Evolutionary conservation across 1,139 yeast genomes (phyloP).

Genomic region (Hyphopichia fennica): DNA sequence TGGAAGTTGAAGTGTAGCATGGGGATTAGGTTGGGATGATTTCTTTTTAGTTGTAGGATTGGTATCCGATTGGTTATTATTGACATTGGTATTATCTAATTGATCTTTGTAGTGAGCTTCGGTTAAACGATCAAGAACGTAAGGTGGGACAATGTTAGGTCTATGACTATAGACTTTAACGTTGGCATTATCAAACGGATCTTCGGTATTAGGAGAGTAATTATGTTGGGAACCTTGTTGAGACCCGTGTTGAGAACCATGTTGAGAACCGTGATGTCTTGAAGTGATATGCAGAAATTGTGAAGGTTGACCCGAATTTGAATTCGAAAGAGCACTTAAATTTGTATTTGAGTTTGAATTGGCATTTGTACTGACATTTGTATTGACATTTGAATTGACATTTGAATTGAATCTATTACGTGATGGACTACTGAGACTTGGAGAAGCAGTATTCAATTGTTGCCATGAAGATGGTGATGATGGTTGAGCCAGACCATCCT

Average conservation of each 20-base stretch:
- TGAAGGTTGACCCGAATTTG: not conserved
- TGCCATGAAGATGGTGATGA: not conserved
- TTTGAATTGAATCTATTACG: not conserved
- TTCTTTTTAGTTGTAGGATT: conserved; percentile 4
- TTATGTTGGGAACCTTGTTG: not conserved
- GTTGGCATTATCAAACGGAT: conserved; percentile 29
- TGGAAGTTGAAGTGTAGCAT: not conserved
- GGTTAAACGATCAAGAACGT: conserved; percentile 55
- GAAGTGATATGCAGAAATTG: not conserved
- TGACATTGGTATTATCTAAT: conserved; percentile 30
- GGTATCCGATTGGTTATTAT: conserved; percentile 13
- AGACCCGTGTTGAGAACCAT: not conserved
- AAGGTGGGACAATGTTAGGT: conserved; percentile 52
- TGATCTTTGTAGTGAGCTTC: conserved; percentile 45
- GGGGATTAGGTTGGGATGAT: not conserved
- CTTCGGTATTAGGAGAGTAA: not conserved
- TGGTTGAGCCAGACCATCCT: not conserved
- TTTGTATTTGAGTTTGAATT: not conserved
- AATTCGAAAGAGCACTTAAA: not conserved
- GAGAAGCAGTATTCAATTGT: not conserved
- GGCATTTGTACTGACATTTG: not conserved
- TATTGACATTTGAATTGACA: not conserved
- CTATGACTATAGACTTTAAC: conserved; percentile 36
- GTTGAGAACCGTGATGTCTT: not conserved
- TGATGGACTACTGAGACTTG: conserved; percentile 1